Percentiles rank a stretch among this genome's conserved stretches.
phyloP scores from a whole-genome alignment of 2,329 filamentous ascomycete genomes.

The Daldinia sp. region DNA sequence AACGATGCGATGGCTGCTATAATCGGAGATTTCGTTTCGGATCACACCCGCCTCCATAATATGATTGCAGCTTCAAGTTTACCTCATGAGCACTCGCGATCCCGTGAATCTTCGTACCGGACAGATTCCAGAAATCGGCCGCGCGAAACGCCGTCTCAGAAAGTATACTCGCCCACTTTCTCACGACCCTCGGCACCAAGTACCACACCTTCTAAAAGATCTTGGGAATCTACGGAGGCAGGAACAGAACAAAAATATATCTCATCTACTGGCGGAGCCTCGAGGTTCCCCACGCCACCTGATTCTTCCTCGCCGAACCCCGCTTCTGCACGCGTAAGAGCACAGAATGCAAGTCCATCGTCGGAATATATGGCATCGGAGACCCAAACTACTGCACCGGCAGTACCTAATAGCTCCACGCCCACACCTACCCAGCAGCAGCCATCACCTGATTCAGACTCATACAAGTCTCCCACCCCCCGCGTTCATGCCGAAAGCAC shows the following conservation, averaged over 20 bases:
- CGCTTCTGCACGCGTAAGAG: slow-evolving; percentile 53
- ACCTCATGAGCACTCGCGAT: slow-evolving; percentile 61
- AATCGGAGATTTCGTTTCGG: slow-evolving; percentile 79
- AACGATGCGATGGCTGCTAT: slow-evolving; percentile 71
- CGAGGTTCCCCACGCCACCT: slow-evolving; percentile 66
- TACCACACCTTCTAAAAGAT: slow-evolving; percentile 49
- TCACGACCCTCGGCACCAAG: slow-evolving; percentile 42
- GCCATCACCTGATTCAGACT: slow-evolving; percentile 49
- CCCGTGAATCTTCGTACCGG: slow-evolving; percentile 58
- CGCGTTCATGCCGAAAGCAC: slow-evolving; percentile 52
- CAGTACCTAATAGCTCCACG: slow-evolving; percentile 44
- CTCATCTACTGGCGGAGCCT: slow-evolving; percentile 56
- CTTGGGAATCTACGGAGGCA: slow-evolving; percentile 48
- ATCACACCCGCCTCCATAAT: slow-evolving; percentile 76
- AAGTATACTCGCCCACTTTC: slow-evolving; percentile 45
- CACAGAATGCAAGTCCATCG: slow-evolving; percentile 57
- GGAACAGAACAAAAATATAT: slow-evolving; percentile 43
- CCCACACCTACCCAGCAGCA: slow-evolving; percentile 48
- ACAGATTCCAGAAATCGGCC: slow-evolving; percentile 55
- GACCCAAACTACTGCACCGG: slow-evolving; percentile 47
- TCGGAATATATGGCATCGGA: slow-evolving; percentile 63
- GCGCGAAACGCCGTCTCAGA: slow-evolving; percentile 46
- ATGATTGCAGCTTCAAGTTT: slow-evolving; percentile 70
- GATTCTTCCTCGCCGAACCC: slow-evolving; percentile 64
- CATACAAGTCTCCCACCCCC: slow-evolving; percentile 45